Conservation (phyloP, 2,329 filamentous ascomycete genomes). For the Aspergillus sp. region DNA sequence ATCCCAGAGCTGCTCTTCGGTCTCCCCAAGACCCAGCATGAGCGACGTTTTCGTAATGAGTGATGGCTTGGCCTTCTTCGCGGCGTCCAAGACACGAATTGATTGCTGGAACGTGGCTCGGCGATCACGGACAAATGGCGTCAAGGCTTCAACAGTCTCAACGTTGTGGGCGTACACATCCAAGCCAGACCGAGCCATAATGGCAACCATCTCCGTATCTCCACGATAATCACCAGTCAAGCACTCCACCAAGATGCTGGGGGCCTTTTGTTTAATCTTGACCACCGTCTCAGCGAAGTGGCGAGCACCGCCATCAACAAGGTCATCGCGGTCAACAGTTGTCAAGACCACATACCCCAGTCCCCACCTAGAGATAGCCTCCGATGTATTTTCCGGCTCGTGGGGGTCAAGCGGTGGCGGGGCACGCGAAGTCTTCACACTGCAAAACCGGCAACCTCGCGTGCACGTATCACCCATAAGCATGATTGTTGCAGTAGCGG, state of each 20-base stretch:
- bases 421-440: slow-evolving; percentile 80
- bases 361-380: slow-evolving; percentile 89
- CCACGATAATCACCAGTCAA: slow-evolving; percentile 79
- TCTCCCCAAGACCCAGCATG: slow-evolving; percentile 94
- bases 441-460: slow-evolving; percentile 93
- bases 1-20: slow-evolving; percentile 79
- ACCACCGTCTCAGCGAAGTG: slow-evolving; percentile 94
- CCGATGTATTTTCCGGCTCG: slow-evolving; percentile 94
- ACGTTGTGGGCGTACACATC: slow-evolving; percentile 98
- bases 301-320: slow-evolving; percentile 80
- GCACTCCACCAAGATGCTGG: slow-evolving; percentile 46
- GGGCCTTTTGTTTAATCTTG: slow-evolving; percentile 79
- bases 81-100: slow-evolving; percentile 73
- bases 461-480: slow-evolving; percentile 99
- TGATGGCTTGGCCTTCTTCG: slow-evolving; percentile 71
- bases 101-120: slow-evolving; percentile 87
- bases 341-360: slow-evolving; percentile 95
- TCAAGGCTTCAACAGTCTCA: slow-evolving; percentile 89
- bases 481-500: slow-evolving; percentile 98
- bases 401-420: slow-evolving; percentile 86
- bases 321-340: slow-evolving; percentile 88
- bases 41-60: slow-evolving; percentile 98
- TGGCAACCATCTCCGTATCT: slow-evolving; percentile 78
- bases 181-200: slow-evolving; percentile 83
- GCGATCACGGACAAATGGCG: slow-evolving; percentile 84